Percentiles rank a stretch among this genome's conserved stretches.
Evolutionary conservation across 495 filamentous ascomycete genomes (phyloP).

Genomic region (Staphylotrichum tortipilum): DNA sequence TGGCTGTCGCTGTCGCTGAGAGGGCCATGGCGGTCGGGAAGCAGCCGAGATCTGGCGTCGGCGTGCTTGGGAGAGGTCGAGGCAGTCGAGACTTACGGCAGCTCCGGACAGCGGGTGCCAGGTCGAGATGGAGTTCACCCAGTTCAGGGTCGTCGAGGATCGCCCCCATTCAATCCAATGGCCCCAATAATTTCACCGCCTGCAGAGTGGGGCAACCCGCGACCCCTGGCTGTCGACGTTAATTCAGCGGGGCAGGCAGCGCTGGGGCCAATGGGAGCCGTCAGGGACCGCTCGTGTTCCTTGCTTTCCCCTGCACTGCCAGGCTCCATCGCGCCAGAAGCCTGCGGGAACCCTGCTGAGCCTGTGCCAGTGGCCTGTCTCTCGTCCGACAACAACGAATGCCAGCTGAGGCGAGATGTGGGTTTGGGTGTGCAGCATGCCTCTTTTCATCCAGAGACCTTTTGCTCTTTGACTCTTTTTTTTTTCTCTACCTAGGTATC

Average conservation of each 20-base stretch:
- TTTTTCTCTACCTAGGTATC: neutral
- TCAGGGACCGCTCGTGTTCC: neutral
- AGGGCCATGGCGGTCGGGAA: constrained; percentile 13
- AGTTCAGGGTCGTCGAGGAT: too few relatives aligned
- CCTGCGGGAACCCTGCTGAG: too few relatives aligned
- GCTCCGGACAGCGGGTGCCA: neutral
- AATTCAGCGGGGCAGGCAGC: neutral
- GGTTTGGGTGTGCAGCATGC: too few relatives aligned
- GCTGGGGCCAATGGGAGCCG: neutral
- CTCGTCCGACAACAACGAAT: too few relatives aligned
- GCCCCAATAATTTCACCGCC: neutral
- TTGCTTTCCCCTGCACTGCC: neutral
- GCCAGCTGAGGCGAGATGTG: too few relatives aligned
- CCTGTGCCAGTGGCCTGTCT: constrained; percentile 6
- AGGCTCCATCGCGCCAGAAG: constrained; percentile 12
- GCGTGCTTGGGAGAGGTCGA: neutral
- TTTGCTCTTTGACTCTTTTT: neutral
- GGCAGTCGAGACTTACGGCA: neutral
- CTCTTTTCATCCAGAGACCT: too few relatives aligned
- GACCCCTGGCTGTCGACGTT: constrained; percentile 1
- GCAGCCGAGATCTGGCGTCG: neutral
- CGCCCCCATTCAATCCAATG: too few relatives aligned
- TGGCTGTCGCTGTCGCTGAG: constrained; percentile 8
- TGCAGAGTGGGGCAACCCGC: neutral
- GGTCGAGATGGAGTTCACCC: too few relatives aligned